Evolutionary conservation across 148 eudicot species (phyloP).

Genomic region (Fagopyrum tataricum): DNA sequence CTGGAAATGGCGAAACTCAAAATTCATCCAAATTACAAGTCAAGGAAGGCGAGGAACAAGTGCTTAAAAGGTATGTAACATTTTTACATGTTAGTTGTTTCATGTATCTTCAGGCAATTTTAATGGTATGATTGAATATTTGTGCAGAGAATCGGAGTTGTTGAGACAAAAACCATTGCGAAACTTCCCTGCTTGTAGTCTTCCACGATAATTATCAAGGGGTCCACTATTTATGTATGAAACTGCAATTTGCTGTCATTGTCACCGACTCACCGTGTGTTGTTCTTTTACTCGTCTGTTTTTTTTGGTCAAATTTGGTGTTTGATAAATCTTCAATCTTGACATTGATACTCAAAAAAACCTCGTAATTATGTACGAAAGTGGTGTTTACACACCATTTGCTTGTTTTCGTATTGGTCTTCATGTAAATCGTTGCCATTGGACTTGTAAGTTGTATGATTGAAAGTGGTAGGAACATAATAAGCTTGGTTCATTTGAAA

Average conservation of each 20-base stretch:
- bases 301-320: background rate
- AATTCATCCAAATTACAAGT: conserved; percentile 41
- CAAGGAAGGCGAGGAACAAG: conserved; percentile 49
- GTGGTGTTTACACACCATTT: conserved; percentile 1
- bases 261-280: background rate
- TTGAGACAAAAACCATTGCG: conserved; percentile 80
- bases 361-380: background rate
- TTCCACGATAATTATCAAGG: conserved; percentile 45
- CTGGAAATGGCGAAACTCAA: conserved; percentile 22
- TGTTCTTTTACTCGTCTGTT: background rate
- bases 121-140: background rate
- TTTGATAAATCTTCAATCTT: background rate
- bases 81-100: background rate
- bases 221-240: background rate
- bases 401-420: background rate
- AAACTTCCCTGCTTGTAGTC: conserved; percentile 59
- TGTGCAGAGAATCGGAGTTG: conserved; percentile 65
- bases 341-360: background rate
- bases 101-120: background rate
- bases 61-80: conserved; percentile 51
- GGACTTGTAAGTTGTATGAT: background rate
- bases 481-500: no score
- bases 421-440: background rate
- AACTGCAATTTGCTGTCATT: conserved; percentile 1
- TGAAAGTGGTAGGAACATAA: no score